A percentile compares a stretch with the other conserved stretches of the same genome.
Conservation (phyloP, 192 early-diverging fungal species). For the Mortierella claussenii region DNA sequence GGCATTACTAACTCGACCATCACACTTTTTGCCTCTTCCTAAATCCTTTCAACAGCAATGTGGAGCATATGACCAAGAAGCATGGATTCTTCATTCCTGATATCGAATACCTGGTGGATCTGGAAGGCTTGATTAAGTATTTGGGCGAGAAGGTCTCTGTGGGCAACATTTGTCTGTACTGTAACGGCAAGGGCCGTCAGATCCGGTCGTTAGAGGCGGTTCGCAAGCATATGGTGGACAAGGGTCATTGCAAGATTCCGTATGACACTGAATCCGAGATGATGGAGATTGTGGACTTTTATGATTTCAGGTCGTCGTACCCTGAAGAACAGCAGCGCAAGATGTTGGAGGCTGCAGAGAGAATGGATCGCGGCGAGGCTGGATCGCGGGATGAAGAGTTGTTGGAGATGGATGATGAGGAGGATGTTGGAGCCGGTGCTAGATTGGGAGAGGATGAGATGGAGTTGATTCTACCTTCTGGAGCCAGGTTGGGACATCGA, state of each 20-base stretch:
- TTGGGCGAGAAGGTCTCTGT: constrained; percentile 95
- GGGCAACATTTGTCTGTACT: constrained; percentile 95
- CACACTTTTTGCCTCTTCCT: too few relatives aligned
- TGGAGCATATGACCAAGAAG: constrained; percentile 90
- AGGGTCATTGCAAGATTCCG: constrained; percentile 97
- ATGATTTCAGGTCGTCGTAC: constrained; percentile 93
- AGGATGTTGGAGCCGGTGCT: constrained; percentile 47
- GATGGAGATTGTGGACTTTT: constrained; percentile 93
- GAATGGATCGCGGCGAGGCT: constrained; percentile 52
- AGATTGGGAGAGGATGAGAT: constrained; percentile 81
- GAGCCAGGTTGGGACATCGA: constrained; percentile 84
- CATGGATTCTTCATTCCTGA: constrained; percentile 99
- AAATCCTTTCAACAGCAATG: constrained; percentile 57
- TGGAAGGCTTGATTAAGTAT: constrained; percentile 90
- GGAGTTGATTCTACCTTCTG: constrained; percentile 89
- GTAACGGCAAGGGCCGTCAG: constrained; percentile 89
- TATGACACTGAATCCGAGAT: constrained; percentile 94
- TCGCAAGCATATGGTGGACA: constrained; percentile 94
- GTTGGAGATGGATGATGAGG: constrained; percentile 50
- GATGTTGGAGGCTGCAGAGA: constrained; percentile 53
- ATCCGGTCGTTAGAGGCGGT: constrained; percentile 91
- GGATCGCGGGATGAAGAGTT: constrained; percentile 62
- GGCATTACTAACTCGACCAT: too few relatives aligned
- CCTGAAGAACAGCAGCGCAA: constrained; percentile 65
- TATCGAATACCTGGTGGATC: constrained; percentile 90